Conservation (phyloP, 129 eudicot genomes). For the Chrysanthemum seticuspe region DNA sequence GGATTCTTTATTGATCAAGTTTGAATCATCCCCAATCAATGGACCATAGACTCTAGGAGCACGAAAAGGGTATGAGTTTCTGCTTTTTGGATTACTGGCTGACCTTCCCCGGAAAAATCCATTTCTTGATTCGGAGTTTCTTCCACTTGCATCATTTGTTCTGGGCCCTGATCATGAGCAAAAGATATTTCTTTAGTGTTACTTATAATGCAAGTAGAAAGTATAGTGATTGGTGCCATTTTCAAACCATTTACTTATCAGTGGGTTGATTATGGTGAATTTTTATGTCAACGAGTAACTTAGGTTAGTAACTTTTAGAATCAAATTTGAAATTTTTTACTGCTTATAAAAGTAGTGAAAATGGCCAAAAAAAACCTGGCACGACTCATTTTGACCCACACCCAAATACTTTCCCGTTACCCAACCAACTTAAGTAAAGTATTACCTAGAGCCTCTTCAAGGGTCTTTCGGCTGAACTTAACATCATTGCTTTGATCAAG, state of each 20-base stretch:
- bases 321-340: too few species aligned
- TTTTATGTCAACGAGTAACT: too few species aligned
- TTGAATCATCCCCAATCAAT: constrained; percentile 31
- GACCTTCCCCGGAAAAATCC: constrained; percentile 16
- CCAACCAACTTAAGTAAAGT: not conserved
- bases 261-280: not conserved
- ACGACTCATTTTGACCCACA: not conserved
- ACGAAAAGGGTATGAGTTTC: constrained; percentile 33
- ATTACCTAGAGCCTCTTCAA: constrained; percentile 39
- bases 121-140: constrained; percentile 22
- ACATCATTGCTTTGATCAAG: constrained; percentile 27
- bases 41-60: constrained; percentile 28
- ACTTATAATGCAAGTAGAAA: not conserved
- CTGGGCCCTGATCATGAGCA: constrained; percentile 21
- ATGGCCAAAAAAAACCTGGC: too few species aligned
- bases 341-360: too few species aligned
- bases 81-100: constrained; percentile 21
- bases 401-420: not conserved
- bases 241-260: not conserved
- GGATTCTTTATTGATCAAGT: constrained; percentile 32
- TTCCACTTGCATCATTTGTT: constrained; percentile 21
- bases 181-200: not conserved
- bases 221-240: not conserved
- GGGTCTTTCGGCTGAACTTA: constrained; percentile 28
- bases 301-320: too few species aligned